phyloP scores from a whole-genome alignment of 129 eudicot species.

The Chrysanthemum lavandulifolium region DNA sequence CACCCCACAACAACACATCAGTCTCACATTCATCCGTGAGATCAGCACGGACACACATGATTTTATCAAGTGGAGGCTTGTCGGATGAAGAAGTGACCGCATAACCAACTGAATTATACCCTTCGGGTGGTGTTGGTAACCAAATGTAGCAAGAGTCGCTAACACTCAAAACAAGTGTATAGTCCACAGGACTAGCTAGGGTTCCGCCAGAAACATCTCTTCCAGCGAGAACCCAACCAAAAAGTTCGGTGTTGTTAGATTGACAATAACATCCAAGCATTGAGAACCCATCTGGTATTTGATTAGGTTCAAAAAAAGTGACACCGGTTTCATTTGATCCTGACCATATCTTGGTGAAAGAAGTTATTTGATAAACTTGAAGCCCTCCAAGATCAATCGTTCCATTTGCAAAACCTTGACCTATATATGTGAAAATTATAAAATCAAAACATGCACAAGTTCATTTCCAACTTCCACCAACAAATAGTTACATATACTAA shows the following conservation, averaged over 20 bases:
- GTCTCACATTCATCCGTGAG: constrained; percentile 47
- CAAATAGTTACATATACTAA: not conserved
- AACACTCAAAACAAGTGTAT: constrained; percentile 42
- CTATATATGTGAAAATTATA: not conserved
- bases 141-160: constrained; percentile 52
- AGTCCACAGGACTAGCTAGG: constrained; percentile 45
- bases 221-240: constrained; percentile 55
- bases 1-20: constrained; percentile 42
- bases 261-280: constrained; percentile 68
- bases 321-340: constrained; percentile 36
- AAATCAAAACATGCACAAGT: not conserved
- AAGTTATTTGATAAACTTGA: constrained; percentile 33
- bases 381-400: constrained; percentile 50
- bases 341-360: constrained; percentile 39
- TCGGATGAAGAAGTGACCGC: constrained; percentile 43
- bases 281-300: constrained; percentile 58
- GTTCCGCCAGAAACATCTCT: constrained; percentile 36
- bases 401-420: constrained; percentile 48
- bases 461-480: not conserved
- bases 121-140: constrained; percentile 51
- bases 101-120: constrained; percentile 48
- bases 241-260: constrained; percentile 52
- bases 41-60: constrained; percentile 46
- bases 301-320: constrained; percentile 54
- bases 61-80: constrained; percentile 46